phyloP scores from a whole-genome alignment of 2,329 filamentous ascomycete genomes.

The Colletotrichum shisoi region DNA sequence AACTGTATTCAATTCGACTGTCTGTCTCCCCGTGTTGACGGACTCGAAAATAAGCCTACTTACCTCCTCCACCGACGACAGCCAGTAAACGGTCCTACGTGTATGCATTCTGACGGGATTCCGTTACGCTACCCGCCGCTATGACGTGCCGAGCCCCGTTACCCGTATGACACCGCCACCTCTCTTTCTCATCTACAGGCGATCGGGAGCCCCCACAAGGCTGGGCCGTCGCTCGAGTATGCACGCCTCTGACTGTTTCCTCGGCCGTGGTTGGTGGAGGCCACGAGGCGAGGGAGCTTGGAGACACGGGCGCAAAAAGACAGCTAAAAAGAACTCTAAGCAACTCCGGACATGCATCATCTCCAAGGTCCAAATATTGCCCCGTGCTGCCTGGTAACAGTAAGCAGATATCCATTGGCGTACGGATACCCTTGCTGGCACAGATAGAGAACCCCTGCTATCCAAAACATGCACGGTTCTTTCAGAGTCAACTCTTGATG shows the following conservation, averaged over 20 bases:
- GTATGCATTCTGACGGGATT: conserved; percentile 35
- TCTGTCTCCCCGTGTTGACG: conserved; percentile 6
- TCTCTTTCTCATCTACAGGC: conserved; percentile 5
- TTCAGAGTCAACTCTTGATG: not conserved
- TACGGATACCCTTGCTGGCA: conserved; percentile 1
- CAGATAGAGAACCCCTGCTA: not conserved
- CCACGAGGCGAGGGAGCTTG: conserved; percentile 4
- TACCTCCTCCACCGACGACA: conserved; percentile 1
- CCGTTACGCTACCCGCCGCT: conserved; percentile 25
- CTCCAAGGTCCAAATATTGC: not conserved
- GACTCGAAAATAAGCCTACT: conserved; percentile 21
- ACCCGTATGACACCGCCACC: not conserved
- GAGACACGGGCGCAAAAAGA: conserved; percentile 7
- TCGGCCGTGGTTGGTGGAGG: conserved; percentile 19
- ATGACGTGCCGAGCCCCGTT: conserved; percentile 27
- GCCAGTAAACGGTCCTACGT: conserved; percentile 26
- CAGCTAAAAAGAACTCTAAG: not conserved
- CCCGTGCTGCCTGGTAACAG: conserved; percentile 29
- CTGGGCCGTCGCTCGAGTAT: conserved; percentile 14
- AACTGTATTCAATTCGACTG: conserved; percentile 7
- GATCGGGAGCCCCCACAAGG: conserved; percentile 6
- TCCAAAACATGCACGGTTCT: conserved; percentile 5
- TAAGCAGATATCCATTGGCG: conserved; percentile 17
- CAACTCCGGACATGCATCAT: not conserved
- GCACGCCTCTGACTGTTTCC: conserved; percentile 17